Conservation (phyloP, 2,329 filamentous ascomycete genomes). For the Paramyrothecium roridum region DNA sequence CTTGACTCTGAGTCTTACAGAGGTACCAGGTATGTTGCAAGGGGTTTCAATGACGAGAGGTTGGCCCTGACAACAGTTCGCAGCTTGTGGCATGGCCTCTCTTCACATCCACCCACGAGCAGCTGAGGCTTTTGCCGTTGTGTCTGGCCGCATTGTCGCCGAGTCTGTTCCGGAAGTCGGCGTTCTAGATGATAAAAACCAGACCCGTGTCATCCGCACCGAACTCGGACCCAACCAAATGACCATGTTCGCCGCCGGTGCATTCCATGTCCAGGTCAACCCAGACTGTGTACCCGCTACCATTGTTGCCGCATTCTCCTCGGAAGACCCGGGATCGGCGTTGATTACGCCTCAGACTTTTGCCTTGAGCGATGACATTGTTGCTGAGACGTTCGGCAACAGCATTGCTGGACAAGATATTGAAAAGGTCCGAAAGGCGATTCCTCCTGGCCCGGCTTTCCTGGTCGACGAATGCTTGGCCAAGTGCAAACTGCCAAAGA, state of each 20-base stretch:
- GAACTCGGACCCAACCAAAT: conserved; percentile 37
- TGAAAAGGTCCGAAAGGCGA: conserved; percentile 31
- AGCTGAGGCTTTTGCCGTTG: conserved; percentile 45
- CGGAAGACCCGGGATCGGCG: conserved; percentile 44
- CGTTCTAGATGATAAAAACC: conserved; percentile 25
- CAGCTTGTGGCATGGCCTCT: conserved; percentile 47
- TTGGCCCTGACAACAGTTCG: background rate
- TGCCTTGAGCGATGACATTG: conserved; percentile 33
- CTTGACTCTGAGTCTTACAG: conserved; percentile 43
- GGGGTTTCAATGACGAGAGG: background rate
- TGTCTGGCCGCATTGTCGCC: conserved; percentile 38
- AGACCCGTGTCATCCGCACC: conserved; percentile 32
- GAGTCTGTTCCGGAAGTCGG: conserved; percentile 47
- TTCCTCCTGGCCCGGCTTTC: conserved; percentile 1
- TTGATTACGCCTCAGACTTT: conserved; percentile 44
- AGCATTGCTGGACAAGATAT: conserved; percentile 38
- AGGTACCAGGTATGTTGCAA: conserved; percentile 29
- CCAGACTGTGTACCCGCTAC: conserved; percentile 42
- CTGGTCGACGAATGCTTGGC: conserved; percentile 1
- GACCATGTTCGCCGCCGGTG: conserved; percentile 47
- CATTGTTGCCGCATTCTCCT: conserved; percentile 42
- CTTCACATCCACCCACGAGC: conserved; percentile 48
- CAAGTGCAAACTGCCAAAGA: background rate
- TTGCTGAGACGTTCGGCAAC: conserved; percentile 38
- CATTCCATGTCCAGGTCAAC: conserved; percentile 50